Evolutionary conservation across 768 basidiomycete species (phyloP), one percentile per base, ranked within the genome.

Genomic region (Leccinum uliginosum): DNA sequence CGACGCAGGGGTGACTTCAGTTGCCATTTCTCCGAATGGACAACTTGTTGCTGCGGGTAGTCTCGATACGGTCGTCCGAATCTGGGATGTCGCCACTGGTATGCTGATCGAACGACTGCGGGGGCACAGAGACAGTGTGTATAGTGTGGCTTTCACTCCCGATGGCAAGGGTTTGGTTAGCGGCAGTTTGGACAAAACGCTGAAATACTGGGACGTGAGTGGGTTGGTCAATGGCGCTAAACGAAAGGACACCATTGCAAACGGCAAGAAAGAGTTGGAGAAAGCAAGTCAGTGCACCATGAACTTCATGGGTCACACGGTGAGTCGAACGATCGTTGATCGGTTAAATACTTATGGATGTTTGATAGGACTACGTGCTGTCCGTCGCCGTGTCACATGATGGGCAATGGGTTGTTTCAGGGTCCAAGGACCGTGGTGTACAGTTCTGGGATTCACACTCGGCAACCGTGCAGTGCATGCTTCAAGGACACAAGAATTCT

Each of bases 401-500:
- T 71, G 92, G 91, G 58, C 85, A 91, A 62, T 89, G 93, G 91
- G 88, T 98, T 63, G 95, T 97, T 11, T 94, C 92, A 11, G 96
- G 97, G 51, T 87, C 86, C 34, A 98, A 98, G 75, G 97, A 99
- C 70, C 89, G 97, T 12, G 89, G 93, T 1, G 94, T 99, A 54
- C 92, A 95, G 71, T 93, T 96, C 69, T 93, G 91, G 87, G 91
- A 95, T 68, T 84, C 91, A 52, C 79, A 82, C 60, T 80, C 80
- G 12, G 86, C 84, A 40, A 81, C 85, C 43, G 87, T 93, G 65
- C 95, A 98, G 71, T 88, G 91, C 66, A 93, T 96, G 89, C 78
- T 99, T 30, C 95, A 98, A 70, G 86, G 71, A 12, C 79, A 78
- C 66, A 81, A 87, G 73, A 87, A 88, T 66, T 84, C 83, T 47